Conservation (phyloP, 345 rosid genomes). For the Euphorbia lathyris region DNA sequence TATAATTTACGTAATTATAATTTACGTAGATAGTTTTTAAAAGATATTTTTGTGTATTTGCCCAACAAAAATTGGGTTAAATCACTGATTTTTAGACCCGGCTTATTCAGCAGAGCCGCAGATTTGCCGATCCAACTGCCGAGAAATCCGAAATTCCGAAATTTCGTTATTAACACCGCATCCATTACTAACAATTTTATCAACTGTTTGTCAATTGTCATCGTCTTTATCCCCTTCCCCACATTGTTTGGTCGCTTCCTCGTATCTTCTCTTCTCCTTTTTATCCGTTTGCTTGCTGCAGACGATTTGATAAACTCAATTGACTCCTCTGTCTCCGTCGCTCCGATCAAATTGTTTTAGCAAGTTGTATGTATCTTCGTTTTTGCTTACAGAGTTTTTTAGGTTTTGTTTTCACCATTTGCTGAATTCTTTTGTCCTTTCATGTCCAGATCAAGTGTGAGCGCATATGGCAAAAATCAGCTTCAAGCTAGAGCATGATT, state of each 20-base stretch:
- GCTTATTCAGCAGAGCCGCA: background rate
- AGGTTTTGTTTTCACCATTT: background rate
- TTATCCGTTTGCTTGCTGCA: background rate
- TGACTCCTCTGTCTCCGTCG: background rate
- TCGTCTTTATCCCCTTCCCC: no score
- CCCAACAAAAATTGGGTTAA: no score
- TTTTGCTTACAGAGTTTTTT: no score
- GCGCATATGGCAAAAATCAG: constrained; percentile 43
- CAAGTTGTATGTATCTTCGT: background rate
- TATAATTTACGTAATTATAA: no score
- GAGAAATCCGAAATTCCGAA: background rate
- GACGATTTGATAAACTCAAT: background rate
- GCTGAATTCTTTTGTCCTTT: background rate
- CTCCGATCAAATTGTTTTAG: background rate
- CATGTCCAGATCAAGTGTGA: background rate
- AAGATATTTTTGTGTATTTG: no score
- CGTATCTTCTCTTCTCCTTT: background rate
- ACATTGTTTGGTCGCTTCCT: background rate
- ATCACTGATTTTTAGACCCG: no score
- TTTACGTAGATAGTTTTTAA: no score
- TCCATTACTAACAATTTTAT: background rate
- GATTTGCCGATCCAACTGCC: background rate
- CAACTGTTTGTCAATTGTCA: no score
- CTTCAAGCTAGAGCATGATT: constrained; percentile 68
- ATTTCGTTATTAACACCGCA: background rate